Evolutionary conservation across 331 rosid genomes (phyloP).

Genomic region (Quercus lobata): DNA sequence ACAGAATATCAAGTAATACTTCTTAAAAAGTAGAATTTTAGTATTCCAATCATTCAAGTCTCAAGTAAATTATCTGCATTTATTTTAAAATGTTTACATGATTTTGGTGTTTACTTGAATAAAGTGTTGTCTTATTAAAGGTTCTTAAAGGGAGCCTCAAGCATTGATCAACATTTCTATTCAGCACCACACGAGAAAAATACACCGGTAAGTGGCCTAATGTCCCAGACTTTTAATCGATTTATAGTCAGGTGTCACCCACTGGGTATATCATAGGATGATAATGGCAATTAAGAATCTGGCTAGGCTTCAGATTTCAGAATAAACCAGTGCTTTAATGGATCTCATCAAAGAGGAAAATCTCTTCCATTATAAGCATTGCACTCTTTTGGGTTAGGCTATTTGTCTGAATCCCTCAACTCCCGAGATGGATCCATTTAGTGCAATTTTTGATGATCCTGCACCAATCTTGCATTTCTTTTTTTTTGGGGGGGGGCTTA

Average conservation of each 20-base stretch:
- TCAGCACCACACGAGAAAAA: constrained; percentile 76
- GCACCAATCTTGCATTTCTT: not conserved
- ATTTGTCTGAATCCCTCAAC: not conserved
- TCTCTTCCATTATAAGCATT: no score
- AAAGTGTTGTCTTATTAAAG: constrained; percentile 31
- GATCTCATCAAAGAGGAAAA: no score
- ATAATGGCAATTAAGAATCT: not conserved
- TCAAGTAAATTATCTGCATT: no score
- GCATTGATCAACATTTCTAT: constrained; percentile 78
- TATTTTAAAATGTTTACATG: not conserved
- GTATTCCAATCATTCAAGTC: not conserved
- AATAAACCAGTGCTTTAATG: no score
- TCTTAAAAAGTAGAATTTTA: not conserved
- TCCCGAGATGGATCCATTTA: not conserved
- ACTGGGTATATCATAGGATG: not conserved
- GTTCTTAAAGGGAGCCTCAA: constrained; percentile 83
- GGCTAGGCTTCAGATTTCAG: not conserved
- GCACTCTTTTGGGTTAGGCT: no score
- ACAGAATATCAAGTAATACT: not conserved
- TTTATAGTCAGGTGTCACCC: not conserved
- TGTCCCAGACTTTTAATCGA: not conserved
- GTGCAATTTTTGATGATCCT: not conserved
- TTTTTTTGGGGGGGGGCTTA: constrained; percentile 18
- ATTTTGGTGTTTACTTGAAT: constrained; percentile 8
- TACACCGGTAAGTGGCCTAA: constrained; percentile 63